Evolutionary conservation across 768 basidiomycete species (phyloP).

Genomic region (Mycena sanguinolenta): DNA sequence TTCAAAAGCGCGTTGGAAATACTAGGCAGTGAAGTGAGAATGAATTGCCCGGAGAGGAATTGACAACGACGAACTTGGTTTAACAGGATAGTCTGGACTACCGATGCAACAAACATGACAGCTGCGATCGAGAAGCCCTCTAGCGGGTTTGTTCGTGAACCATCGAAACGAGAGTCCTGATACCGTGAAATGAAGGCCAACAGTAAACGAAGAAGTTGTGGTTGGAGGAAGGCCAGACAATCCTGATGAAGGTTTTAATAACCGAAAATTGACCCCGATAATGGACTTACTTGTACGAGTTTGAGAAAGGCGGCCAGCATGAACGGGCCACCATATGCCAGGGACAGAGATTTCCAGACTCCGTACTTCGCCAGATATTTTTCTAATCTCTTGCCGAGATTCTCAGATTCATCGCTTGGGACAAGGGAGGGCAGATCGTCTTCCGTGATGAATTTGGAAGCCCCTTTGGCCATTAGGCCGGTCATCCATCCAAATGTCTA

Average conservation of each 20-base stretch:
- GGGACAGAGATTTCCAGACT: constrained; percentile 79
- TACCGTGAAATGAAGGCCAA: constrained; percentile 87
- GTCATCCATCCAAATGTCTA: constrained; percentile 91
- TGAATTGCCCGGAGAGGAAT: neutral
- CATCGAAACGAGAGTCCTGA: constrained; percentile 62
- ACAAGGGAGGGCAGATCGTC: constrained; percentile 86
- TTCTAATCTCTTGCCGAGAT: constrained; percentile 74
- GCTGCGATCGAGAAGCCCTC: constrained; percentile 84
- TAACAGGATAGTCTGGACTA: constrained; percentile 83
- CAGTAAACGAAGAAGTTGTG: constrained; percentile 85
- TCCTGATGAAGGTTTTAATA: constrained; percentile 53
- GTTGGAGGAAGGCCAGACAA: constrained; percentile 85
- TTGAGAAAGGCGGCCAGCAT: constrained; percentile 74
- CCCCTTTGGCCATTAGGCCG: constrained; percentile 79
- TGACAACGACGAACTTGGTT: constrained; percentile 66
- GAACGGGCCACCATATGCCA: constrained; percentile 87
- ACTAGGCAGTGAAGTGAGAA: constrained; percentile 58
- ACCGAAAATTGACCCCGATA: neutral
- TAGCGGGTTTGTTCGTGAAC: constrained; percentile 51
- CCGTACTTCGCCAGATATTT: constrained; percentile 74
- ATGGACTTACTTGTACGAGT: constrained; percentile 66
- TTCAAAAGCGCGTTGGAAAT: constrained; percentile 87
- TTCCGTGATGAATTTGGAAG: constrained; percentile 78
- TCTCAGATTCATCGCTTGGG: constrained; percentile 75
- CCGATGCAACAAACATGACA: constrained; percentile 85